Evolutionary conservation across 148 eudicot genomes (phyloP), one percentile per base, ranked within the genome.

Genomic region (Limonium bicolor): DNA sequence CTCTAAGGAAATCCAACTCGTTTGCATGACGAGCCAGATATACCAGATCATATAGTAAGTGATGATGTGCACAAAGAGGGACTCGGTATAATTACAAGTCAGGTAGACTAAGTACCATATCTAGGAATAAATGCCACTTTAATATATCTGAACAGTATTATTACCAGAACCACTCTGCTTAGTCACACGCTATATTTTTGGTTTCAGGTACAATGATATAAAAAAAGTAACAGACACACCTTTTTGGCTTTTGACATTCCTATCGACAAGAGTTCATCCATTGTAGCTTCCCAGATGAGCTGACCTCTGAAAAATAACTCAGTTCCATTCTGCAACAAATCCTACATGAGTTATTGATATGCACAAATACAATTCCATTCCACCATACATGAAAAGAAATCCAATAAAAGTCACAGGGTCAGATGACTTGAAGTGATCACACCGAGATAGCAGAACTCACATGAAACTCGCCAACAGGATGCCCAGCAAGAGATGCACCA

Each of bases 401-500:
- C 27, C 20, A 23, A 29, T 29, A 37, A 4, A 9, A 51, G 17
- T 46, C 33, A 23, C 46, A 46, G 41, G 20, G 8, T 36, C 39
- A 42, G 43, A 21, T 13, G 51, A 42, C 19, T 36, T 12, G 10
- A 29, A 51, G 23, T 18, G 45, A 25, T 11, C 43, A 27, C 42
- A 24, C 25, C 20, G 22, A 19, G 22, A 37, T 20, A 12, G 37
- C 10, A 20, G 29, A 22, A 46, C 74, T 56, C 70, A 68, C 96
- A 38, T 76, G 61, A 38, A 68, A 60, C 63, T 88, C 96, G 46
- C 44, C 68, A 44, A 70, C 77, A 45, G 79, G 74, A 58, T 56
- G 69, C 20, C 97, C 90, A 39, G 94, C 65, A 56, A 83, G 77
- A 41, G 97, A 88, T 54, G 81, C 82, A 50, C 97, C 97, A 63